Percentiles rank a stretch among this genome's conserved stretches.
Conservation (phyloP, 2,329 filamentous ascomycete genomes). For the Cercospora sesami region DNA sequence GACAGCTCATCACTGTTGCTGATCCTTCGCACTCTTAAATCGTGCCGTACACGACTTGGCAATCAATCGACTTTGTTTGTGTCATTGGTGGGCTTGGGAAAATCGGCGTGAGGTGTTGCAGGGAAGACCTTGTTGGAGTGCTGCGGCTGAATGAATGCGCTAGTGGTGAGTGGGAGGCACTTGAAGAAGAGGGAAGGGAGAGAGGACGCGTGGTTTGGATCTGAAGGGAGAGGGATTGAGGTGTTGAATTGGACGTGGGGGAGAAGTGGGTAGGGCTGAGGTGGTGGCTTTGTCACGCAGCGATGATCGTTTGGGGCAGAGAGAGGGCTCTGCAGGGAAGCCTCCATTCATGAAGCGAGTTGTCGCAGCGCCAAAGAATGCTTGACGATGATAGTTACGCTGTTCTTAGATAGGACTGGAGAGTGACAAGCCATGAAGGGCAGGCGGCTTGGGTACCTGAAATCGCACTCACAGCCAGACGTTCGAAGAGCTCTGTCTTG, state of each 20-base stretch:
- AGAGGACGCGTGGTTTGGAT: not conserved
- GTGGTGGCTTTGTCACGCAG: not conserved
- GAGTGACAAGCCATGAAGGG: not conserved
- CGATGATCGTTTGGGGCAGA: not conserved
- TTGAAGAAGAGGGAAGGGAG: not conserved
- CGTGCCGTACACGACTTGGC: not conserved
- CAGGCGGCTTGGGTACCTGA: not conserved
- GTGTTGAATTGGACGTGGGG: not conserved
- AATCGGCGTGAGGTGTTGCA: not conserved
- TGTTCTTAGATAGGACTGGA: not conserved
- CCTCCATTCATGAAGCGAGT: not conserved
- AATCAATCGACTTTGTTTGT: not conserved
- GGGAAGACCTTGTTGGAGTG: not conserved
- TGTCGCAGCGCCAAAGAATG: not conserved
- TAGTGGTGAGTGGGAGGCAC: not conserved
- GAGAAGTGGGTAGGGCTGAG: not conserved
- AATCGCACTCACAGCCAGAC: not conserved
- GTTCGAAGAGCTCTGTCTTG: not conserved
- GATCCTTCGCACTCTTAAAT: not conserved
- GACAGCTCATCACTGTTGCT: slow-evolving; percentile 2
- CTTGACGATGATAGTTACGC: not conserved
- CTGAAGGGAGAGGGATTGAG: not conserved
- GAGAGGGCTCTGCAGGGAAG: not conserved
- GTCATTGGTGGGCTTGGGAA: not conserved
- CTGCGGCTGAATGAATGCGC: not conserved